A percentile compares a stretch with the other conserved stretches of the same genome.
phyloP scores from a whole-genome alignment of 106 monocot genomes.

The Phalaenopsis equestris region DNA sequence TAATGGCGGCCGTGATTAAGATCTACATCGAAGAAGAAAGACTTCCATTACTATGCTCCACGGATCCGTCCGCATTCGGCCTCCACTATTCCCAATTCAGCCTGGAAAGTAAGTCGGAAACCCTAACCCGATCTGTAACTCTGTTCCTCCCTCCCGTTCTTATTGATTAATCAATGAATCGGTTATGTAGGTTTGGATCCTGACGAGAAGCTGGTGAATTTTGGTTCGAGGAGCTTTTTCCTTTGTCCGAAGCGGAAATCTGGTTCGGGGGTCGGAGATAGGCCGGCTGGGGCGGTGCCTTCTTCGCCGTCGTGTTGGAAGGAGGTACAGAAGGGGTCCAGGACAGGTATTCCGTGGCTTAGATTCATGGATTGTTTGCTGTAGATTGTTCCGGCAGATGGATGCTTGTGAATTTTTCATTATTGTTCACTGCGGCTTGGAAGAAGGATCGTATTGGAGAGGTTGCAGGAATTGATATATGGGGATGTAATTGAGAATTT shows the following conservation, averaged over 20 bases:
- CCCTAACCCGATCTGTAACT: too few relatives aligned
- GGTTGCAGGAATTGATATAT: too few relatives aligned
- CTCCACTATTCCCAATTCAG: slow-evolving; percentile 88
- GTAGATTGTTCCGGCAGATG: not conserved
- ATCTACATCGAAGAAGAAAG: slow-evolving; percentile 67
- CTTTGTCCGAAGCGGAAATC: slow-evolving; percentile 36
- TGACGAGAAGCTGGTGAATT: slow-evolving; percentile 43
- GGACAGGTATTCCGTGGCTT: slow-evolving; percentile 27
- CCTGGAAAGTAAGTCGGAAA: slow-evolving; percentile 33
- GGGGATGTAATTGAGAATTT: too few relatives aligned
- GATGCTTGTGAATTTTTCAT: not conserved
- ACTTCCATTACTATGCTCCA: slow-evolving; percentile 32
- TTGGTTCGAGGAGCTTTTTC: slow-evolving; percentile 75
- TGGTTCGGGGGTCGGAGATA: not conserved
- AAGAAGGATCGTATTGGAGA: too few relatives aligned
- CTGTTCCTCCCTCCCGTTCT: not conserved
- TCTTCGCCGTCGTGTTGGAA: slow-evolving; percentile 13
- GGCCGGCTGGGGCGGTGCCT: not conserved
- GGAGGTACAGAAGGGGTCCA: slow-evolving; percentile 22
- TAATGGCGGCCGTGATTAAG: slow-evolving; percentile 34
- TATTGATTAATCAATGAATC: not conserved
- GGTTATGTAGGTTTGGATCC: slow-evolving; percentile 35
- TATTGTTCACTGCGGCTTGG: too few relatives aligned
- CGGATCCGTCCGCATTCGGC: slow-evolving; percentile 36
- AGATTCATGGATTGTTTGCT: slow-evolving; percentile 38